Base-by-base conservation (phyloP, 2,329 filamentous ascomycete genomes). In the Colletotrichum godetiae region DNA sequence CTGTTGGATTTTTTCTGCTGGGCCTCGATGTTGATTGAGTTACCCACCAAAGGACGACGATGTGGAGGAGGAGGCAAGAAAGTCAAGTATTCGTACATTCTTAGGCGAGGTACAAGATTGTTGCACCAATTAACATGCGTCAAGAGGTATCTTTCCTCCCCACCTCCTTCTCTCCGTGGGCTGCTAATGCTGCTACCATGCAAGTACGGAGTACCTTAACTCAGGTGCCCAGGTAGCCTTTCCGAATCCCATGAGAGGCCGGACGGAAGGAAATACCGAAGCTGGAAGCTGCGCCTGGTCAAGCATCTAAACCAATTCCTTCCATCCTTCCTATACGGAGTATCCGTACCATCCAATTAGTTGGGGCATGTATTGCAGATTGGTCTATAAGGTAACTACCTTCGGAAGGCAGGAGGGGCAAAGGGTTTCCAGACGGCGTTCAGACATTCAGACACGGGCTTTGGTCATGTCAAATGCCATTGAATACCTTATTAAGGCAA, bases 1-100 rank as follows among this genome's bases (percentile, higher is more conserved):
- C 60, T 53, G 60, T 63, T 63, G 60, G 60, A 55, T 63, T 72
- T 68, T 68, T 72, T 31, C 35, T 68, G 63, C 56, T 67, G 64
- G 64, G 68, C 57, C 46, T 46, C 13, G 35, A 19, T 33, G 31
- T 60, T 31, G 31, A 72, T 67, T 52, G 57, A 62, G 27, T 72
- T 72, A 72, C 67, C 68, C 64, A 72, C 66, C 65, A 11, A 11
- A 22, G 60, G 46, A 63, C n/a, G 37, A 49, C 19, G 19, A 49
- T n/a, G 42, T 49, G 42, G 35, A 19, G 8, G 62, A 33, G 52
- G 67, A 65, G 70, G 67, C 67, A 61, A 73, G 15, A 65, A 49
- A 52, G 6, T 49, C 42, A 22, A 22, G 42, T 22, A 49, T 7
- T 6, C 37, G 37, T 42, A 42, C 37, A 42, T 42, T 15, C 19